Base-by-base conservation (phyloP, 75 land plant genomes). In the Picea glauca region DNA sequence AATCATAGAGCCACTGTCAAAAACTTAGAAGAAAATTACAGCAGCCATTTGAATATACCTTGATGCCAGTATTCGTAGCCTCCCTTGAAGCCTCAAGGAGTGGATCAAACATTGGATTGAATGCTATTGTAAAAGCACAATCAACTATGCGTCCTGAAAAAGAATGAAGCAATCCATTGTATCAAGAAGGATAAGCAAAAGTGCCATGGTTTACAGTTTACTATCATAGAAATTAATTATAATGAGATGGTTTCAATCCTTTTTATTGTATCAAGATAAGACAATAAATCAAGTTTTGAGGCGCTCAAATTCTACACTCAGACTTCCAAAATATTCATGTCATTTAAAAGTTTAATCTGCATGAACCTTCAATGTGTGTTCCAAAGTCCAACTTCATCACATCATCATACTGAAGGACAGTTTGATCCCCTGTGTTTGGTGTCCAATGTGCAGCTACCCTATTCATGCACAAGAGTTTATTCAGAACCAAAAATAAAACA, bases 391-490 rank as follows among this genome's bases (percentile, higher is more conserved):
- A 82, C 80, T 97, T 97, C 99, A 97, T 97, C 62, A 97, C 99
- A 91, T 97, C 99, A 87, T 97, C 99, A 86, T 95, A 97, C 86
- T 97, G 98, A 76, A 97, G 95, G 13, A 97, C 99, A 66, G 99
- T 97, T 77, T 91, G 95, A 80, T 97, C 99, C 62, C 99, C 98
- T 74, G 91, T 58, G 77, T 97, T 97, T 76, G 99, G 99, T 30
- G 99, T 97, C 98, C 98, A 97, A 73, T 97, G 99, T n/a, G 99
- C 99, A 78, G 99, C 99, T 81, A 97, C 98, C 99, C 99, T 97
- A 83, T n/a, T 9, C 31, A 79, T n/a, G 57, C 58, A 43, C 2
- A 62, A 57, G 5, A 78, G 58, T 0, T 20, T 33, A 58, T 32
- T 83, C 21, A 32, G 3, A 21, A 30, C 26, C 21, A 58, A 60